phyloP scores from a whole-genome alignment of 768 basidiomycete genomes.

The Mycena chlorophos region DNA sequence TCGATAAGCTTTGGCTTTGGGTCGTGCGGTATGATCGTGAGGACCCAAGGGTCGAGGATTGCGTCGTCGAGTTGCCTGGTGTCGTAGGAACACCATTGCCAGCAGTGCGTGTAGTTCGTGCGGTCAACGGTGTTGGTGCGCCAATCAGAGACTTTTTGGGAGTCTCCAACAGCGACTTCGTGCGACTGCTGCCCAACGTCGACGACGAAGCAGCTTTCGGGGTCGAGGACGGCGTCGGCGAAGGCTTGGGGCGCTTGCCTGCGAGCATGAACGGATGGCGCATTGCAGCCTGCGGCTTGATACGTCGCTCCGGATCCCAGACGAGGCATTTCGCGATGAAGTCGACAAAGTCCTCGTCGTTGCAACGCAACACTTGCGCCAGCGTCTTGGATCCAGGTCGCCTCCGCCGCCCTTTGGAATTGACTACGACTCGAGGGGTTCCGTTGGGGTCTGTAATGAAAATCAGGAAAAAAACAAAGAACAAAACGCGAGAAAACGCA shows the following conservation, averaged over 20 bases:
- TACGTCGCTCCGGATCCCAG: constrained; percentile 95
- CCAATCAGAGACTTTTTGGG: constrained; percentile 90
- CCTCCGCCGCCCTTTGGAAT: constrained; percentile 92
- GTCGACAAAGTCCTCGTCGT: constrained; percentile 94
- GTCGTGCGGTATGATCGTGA: constrained; percentile 68
- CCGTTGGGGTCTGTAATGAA: constrained; percentile 77
- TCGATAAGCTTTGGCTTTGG: constrained; percentile 67
- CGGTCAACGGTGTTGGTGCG: constrained; percentile 84
- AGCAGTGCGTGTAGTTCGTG: constrained; percentile 64
- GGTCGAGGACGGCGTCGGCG: constrained; percentile 43
- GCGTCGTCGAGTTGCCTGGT: constrained; percentile 52
- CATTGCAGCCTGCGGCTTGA: constrained; percentile 91
- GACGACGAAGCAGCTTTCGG: constrained; percentile 63
- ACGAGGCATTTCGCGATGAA: constrained; percentile 96
- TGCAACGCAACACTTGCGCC: constrained; percentile 83
- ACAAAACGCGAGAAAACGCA: constrained; percentile 38
- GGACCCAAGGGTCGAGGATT: constrained; percentile 57
- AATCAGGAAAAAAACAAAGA: constrained; percentile 3
- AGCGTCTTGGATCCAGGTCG: constrained; percentile 91
- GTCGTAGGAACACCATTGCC: constrained; percentile 55
- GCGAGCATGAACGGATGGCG: constrained; percentile 86
- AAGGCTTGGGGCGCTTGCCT: constrained; percentile 55
- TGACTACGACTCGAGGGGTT: constrained; percentile 89
- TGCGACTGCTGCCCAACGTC: constrained; percentile 52
- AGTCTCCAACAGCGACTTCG: constrained; percentile 59